Evolutionary conservation across 73 alveolate species (phyloP).

Genomic region (Paramecium primaurelia): DNA sequence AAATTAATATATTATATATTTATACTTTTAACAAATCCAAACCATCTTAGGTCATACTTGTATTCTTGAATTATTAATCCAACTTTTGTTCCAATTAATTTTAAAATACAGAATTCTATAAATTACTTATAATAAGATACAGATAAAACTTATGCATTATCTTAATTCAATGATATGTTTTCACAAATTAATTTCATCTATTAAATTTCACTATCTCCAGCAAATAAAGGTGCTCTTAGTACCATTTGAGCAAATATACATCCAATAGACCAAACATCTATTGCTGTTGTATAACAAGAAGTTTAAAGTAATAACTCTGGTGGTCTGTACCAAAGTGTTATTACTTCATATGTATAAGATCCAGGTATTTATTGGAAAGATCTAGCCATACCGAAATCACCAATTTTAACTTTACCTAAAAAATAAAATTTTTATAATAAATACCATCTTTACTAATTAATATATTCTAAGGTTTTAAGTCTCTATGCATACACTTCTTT

Average conservation of each 20-base stretch:
- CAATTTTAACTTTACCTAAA: not conserved
- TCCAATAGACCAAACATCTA: conserved; percentile 96
- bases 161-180: not conserved
- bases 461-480: conserved; percentile 2
- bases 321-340: conserved; percentile 91
- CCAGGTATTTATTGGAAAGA: not conserved
- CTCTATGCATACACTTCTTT: conserved; percentile 43
- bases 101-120: not conserved
- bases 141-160: not conserved
- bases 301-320: conserved; percentile 86
- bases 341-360: conserved; percentile 67
- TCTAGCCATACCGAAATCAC: conserved; percentile 50
- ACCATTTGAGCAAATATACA: conserved; percentile 91
- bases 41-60: not conserved
- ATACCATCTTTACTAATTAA: not conserved
- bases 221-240: conserved; percentile 80
- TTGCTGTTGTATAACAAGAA: conserved; percentile 76
- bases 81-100: not conserved
- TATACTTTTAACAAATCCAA: conserved; percentile 21
- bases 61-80: not conserved
- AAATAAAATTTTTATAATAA: not conserved
- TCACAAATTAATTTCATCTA: conserved; percentile 49
- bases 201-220: conserved; percentile 72
- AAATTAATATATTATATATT: not conserved
- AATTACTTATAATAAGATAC: not conserved